Base-by-base conservation (phyloP, 2,329 filamentous ascomycete genomes). In the Pseudopyricularia javanii region DNA sequence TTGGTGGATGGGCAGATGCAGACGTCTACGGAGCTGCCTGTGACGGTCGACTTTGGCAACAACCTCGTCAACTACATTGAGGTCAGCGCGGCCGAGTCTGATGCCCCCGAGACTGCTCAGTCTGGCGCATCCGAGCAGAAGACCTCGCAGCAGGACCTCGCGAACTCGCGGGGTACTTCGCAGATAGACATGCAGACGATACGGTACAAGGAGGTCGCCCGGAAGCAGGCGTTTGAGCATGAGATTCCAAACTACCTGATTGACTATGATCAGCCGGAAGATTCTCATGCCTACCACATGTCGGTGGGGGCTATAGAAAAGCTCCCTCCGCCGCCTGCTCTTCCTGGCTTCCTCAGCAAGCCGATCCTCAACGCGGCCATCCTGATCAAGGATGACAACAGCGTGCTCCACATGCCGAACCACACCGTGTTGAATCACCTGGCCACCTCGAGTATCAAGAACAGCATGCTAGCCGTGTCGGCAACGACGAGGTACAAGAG, bases 51-150 rank as follows among this genome's bases (percentile, higher is more conserved):
- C 67, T 96, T 94, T 66, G 94, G 90, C 58, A 97, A 97, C 71
- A 95, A 95, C 64, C 76, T 98, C 17, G 91, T 98, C 69, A 98
- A 98, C 70, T 98, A 97, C 66, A 88, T 98, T 63, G 93, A 98
- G 71, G 87, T 97, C 56, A 88, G 79, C 61, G 82, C 88, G 17
- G 28, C 40, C 34, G 85, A 90, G 53, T 12, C 40, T 14, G 24
- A 20, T 4, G 12, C 40, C 14, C 5, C 20, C 14, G 40, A 22
- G 17, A 26, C 9, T 45, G 85, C 91, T 62, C 69, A 83, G 30
- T 73, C 74, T 11, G 4, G 22, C 11, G 59, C 62, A 20, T 51
- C 61, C 4, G 60, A 59, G 33, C 60, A 66, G 48, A 64, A 65
- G 51, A 50, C 14, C 3, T 58, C n/a, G 50, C 61, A n/a, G 57